Base-by-base conservation (phyloP, 305 asterid species). In the Solanum aculeatissimum region DNA sequence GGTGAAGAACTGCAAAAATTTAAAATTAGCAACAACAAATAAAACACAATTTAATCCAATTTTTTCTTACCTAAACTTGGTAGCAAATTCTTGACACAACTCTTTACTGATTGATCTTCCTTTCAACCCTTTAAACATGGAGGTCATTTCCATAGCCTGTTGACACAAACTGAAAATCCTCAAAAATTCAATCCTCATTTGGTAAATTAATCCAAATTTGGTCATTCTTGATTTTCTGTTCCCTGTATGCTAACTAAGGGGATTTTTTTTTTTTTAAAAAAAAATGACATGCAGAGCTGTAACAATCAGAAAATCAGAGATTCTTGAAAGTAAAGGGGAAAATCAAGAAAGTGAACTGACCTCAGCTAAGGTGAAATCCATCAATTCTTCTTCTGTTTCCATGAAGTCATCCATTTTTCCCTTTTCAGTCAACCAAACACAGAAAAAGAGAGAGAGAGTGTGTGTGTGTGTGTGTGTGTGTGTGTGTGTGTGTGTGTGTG, bases 301-400 rank as follows among this genome's bases (percentile, higher is more conserved):
- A 58, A 10, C 2, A 53, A 53, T 77, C 45, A 74, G 21, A 77
- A 78, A 63, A 9, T 21, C 54, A 81, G 2, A 70, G 18, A n/a
- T 78, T 45, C 6, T 5, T 27, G 21, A 65, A 15, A 27, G 21
- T 29, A 65, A 65, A 29, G 21, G 71, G 10, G 18, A 13, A 27
- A 63, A 47, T 32, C 80, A 6, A 70, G 43, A 79, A 68, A 77
- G 25, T 74, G 74, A 78, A 51, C 74, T 74, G 43, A 92, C 97
- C 95, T 93, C 95, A 77, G 93, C 89, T 81, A 92, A 83, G 65
- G 97, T 93, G 89, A 93, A 93, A 84, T 89, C 97, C 4, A 88
- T 82, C 6, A 68, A 85, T 77, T 85, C 58, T 84, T 87, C 90
- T 85, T 85, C 80, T 81, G 89, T 83, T 53, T 89, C 88, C 85